Evolutionary conservation across 305 asterid species (phyloP).

Genomic region (Fraxinus paxiana): DNA sequence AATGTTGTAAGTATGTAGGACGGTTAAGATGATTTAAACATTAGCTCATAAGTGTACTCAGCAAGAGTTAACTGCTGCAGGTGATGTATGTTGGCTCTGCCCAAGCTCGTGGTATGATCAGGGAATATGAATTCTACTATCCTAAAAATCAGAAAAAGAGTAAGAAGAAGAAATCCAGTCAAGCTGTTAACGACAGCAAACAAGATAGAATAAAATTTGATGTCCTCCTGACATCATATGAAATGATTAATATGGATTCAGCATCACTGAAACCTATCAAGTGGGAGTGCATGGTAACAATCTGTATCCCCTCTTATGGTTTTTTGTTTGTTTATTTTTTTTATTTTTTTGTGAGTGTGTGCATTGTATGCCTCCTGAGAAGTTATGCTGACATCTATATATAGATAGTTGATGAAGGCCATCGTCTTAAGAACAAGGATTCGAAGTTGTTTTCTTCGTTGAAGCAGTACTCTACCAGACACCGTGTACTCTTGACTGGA

Average conservation of each 20-base stretch:
- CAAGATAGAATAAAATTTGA: constrained; percentile 92
- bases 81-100: constrained; percentile 90
- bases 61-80: constrained; percentile 45
- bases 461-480: constrained; percentile 75
- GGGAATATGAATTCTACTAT: constrained; percentile 82
- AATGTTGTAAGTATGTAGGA: constrained; percentile 73
- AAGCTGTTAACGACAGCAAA: constrained; percentile 61
- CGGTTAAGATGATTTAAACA: constrained; percentile 12
- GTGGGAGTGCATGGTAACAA: constrained; percentile 94
- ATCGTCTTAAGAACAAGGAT: constrained; percentile 90
- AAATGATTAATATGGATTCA: constrained; percentile 87
- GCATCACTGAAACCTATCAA: constrained; percentile 70
- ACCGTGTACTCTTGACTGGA: constrained; percentile 92
- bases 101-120: constrained; percentile 68
- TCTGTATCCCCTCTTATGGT: constrained; percentile 3
- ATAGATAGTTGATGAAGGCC: constrained; percentile 99
- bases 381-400: constrained; percentile 27
- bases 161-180: constrained; percentile 76
- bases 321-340: background rate
- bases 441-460: constrained; percentile 74
- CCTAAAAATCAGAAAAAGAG: constrained; percentile 66
- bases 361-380: constrained; percentile 25
- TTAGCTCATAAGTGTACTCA: constrained; percentile 26
- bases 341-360: background rate
- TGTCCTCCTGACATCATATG: constrained; percentile 91